phyloP scores from a whole-genome alignment of 1,284 basidiomycete genomes.

The Thecaphora frezii region DNA sequence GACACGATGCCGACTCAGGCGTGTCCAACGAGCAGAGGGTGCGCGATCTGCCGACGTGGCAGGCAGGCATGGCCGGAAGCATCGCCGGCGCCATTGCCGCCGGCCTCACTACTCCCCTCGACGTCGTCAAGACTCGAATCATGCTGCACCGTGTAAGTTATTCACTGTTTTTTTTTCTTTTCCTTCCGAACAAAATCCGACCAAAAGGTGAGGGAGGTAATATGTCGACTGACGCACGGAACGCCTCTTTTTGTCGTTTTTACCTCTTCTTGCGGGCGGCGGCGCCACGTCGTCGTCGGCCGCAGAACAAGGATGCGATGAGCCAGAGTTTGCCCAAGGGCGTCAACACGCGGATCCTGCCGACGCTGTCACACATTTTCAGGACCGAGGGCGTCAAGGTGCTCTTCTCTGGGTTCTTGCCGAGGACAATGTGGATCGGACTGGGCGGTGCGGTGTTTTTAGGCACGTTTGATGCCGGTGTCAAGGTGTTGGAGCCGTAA shows the following conservation, averaged over 20 bases:
- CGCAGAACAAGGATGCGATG: too few relatives aligned
- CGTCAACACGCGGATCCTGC: slow-evolving; percentile 48
- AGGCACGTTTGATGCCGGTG: slow-evolving; percentile 76
- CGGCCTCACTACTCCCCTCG: slow-evolving; percentile 86
- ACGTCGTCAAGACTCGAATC: slow-evolving; percentile 94
- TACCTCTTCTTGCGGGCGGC: too few relatives aligned
- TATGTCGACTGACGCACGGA: too few relatives aligned
- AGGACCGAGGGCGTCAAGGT: slow-evolving; percentile 72
- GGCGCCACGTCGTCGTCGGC: too few relatives aligned
- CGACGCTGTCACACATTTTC: slow-evolving; percentile 66
- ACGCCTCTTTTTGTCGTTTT: too few relatives aligned
- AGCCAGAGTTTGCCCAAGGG: slow-evolving; percentile 16
- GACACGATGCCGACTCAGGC: slow-evolving; percentile 1
- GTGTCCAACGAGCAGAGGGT: slow-evolving; percentile 29
- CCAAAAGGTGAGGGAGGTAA: too few relatives aligned
- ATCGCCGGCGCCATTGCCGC: slow-evolving; percentile 88
- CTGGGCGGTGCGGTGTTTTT: slow-evolving; percentile 95
- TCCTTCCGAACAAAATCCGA: too few relatives aligned
- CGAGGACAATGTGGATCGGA: slow-evolving; percentile 92
- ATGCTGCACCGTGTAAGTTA: slow-evolving; percentile 75
- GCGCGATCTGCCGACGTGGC: slow-evolving; percentile 68
- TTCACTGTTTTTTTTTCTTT: too few relatives aligned
- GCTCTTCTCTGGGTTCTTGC: slow-evolving; percentile 84
- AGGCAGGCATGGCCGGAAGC: slow-evolving; percentile 88
- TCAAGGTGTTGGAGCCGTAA: slow-evolving; percentile 36